These are phyloP conservation scores for Aspergillus neotritici DNA, from an alignment of 2,329 filamentous ascomycete species.

Conservation along the genomic window DNA sequence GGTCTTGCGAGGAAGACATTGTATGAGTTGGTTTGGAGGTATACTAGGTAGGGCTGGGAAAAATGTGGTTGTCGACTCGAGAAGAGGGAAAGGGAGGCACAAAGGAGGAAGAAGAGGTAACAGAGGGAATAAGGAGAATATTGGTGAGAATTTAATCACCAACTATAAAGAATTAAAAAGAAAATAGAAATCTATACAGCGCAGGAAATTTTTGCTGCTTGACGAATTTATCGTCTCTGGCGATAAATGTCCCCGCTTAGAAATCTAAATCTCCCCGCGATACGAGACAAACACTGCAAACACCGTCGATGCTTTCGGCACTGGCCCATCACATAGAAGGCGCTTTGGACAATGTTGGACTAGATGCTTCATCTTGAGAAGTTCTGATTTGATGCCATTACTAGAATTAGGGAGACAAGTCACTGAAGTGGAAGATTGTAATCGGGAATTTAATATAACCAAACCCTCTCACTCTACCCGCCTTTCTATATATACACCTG, in stretches of 20 bases:
- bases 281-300: slow-evolving; percentile 21
- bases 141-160: too few relatives aligned
- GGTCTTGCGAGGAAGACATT: slow-evolving; percentile 34
- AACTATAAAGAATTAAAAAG: too few relatives aligned
- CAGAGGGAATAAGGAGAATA: too few relatives aligned
- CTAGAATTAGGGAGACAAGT: too few relatives aligned
- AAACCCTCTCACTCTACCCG: too few relatives aligned
- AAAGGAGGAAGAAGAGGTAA: background rate
- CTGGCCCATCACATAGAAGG: too few relatives aligned
- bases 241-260: slow-evolving; percentile 21
- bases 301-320: slow-evolving; percentile 1
- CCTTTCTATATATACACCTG: background rate
- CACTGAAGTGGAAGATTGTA: too few relatives aligned
- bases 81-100: background rate
- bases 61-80: background rate
- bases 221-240: slow-evolving; percentile 6
- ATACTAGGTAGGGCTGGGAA: background rate
- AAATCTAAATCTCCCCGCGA: slow-evolving; percentile 24
- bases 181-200: background rate
- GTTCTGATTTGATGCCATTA: too few relatives aligned
- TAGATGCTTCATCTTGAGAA: too few relatives aligned
- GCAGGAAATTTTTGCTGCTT: slow-evolving; percentile 6
- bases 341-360: too few relatives aligned
- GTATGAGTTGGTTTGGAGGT: slow-evolving; percentile 5
- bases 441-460: too few relatives aligned